Evolutionary conservation across 345 rosid genomes (phyloP), one percentile per base, ranked within the genome.

Genomic region (Citrus australasica): DNA sequence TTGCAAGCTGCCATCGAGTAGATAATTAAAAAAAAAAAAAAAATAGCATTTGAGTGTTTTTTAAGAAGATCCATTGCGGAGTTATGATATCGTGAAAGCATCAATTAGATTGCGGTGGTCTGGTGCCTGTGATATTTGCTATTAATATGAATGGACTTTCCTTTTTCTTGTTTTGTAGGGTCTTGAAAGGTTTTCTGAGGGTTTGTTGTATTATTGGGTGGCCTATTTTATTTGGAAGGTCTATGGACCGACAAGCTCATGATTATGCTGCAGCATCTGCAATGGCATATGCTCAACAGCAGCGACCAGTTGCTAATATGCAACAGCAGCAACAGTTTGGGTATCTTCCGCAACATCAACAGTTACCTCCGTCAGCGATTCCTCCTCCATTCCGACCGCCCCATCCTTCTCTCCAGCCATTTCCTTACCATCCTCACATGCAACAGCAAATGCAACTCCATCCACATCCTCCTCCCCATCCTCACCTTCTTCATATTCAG

Each of bases 301-400:
- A 70, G 30, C 74, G 89, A 27, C 94, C 85, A 78, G 82, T 86
- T 64, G 84, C 86, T n/a, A 92, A 87, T 81, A 84, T 90, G 79
- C 94, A 85, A 70, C 95, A 76, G 79, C 93, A 85, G 40, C 95
- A 84, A 42, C 97, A 88, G 60, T 94, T 82, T 35, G 97, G 99
- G 59, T 94, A 89, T 77, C 98, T 89, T 76, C 88, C 92, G 0
- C 99, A 92, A 68, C 98, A 92, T 85, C 98, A 89, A 82, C 93
- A 90, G 67, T 89, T 84, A 69, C 92, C 95, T 70, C 79, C 91
- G 30, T 81, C 86, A 3, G 79, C 83, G 64, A 88, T 85, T 53
- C 81, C 83, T 76, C 85, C 94, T 64, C 90, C 91, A 10, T 94
- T 88, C 83, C 85, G 90, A 67, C 87, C 93, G 9, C 97, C 91